These are phyloP conservation scores for Monilinia polystroma DNA, from an alignment of 2,329 filamentous ascomycete species.

Conservation along the genomic window DNA sequence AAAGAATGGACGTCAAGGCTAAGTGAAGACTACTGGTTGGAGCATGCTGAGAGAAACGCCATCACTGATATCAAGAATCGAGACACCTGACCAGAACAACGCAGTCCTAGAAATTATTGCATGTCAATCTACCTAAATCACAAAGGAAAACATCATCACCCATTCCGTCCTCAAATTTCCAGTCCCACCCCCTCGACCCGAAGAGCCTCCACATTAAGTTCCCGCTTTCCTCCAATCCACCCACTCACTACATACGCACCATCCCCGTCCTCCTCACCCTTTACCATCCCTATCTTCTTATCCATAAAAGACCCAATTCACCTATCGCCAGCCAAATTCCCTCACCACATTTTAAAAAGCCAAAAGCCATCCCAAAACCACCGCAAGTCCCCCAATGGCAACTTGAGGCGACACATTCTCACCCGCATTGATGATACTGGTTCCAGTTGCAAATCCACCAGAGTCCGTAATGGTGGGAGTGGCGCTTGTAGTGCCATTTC, in stretches of 20 bases:
- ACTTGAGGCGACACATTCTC: not conserved
- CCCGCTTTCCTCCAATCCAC: not conserved
- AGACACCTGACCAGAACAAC: not conserved
- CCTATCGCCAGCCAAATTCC: not conserved
- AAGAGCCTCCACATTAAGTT: not conserved
- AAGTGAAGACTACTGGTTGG: not conserved
- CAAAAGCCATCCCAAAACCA: slow-evolving; percentile 17
- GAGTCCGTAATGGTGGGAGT: not conserved
- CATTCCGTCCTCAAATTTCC: not conserved
- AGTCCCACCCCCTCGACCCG: not conserved
- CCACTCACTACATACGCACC: too few relatives aligned
- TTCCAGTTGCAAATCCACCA: slow-evolving; percentile 13
- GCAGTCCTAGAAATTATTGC: not conserved
- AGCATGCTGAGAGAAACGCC: not conserved
- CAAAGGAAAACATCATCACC: not conserved
- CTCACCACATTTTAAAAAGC: not conserved
- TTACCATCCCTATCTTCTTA: not conserved
- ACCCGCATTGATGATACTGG: slow-evolving; percentile 1
- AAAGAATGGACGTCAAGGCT: not conserved
- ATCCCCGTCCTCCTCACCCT: too few relatives aligned
- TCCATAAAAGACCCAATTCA: too few relatives aligned
- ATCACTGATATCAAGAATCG: not conserved
- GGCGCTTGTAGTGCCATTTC: not conserved
- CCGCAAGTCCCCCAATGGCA: not conserved
- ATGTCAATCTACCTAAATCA: not conserved